phyloP scores from a whole-genome alignment of 1,284 basidiomycete species.

The Butyriboletus appendiculatus region DNA sequence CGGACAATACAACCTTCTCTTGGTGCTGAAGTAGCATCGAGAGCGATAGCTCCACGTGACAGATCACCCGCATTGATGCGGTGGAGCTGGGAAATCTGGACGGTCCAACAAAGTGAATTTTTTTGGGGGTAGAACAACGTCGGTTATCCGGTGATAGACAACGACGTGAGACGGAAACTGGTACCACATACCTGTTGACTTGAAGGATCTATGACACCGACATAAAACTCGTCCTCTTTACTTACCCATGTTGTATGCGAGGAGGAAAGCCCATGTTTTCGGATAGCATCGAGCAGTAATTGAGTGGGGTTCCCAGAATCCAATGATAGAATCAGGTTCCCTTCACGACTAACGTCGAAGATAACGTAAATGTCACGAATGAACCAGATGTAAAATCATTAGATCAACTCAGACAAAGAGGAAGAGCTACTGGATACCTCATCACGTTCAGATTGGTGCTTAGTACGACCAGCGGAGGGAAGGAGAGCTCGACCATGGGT shows the following conservation, averaged over 20 bases:
- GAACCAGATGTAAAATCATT: not conserved
- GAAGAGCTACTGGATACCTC: slow-evolving; percentile 40
- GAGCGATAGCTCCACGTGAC: slow-evolving; percentile 70
- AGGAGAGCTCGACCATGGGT: slow-evolving; percentile 41
- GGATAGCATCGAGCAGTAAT: slow-evolving; percentile 64
- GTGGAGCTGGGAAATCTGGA: slow-evolving; percentile 48
- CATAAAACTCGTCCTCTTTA: slow-evolving; percentile 72
- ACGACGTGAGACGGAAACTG: not conserved
- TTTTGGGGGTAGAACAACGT: not conserved
- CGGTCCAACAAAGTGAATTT: not conserved
- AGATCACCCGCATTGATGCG: slow-evolving; percentile 80
- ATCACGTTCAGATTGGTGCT: slow-evolving; percentile 58
- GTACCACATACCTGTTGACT: slow-evolving; percentile 13
- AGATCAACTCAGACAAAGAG: not conserved
- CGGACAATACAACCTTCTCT: slow-evolving; percentile 58
- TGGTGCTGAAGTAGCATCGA: slow-evolving; percentile 66
- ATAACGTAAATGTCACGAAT: not conserved
- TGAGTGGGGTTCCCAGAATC: slow-evolving; percentile 70
- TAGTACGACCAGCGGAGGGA: slow-evolving; percentile 56
- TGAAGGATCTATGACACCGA: slow-evolving; percentile 47
- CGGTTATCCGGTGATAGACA: not conserved
- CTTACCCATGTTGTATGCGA: slow-evolving; percentile 7
- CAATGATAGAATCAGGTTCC: slow-evolving; percentile 74
- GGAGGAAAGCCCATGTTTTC: slow-evolving; percentile 40
- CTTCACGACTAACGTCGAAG: slow-evolving; percentile 56